Base-by-base conservation (phyloP, 495 filamentous ascomycete genomes). In the Mytilinidion resinicola region DNA sequence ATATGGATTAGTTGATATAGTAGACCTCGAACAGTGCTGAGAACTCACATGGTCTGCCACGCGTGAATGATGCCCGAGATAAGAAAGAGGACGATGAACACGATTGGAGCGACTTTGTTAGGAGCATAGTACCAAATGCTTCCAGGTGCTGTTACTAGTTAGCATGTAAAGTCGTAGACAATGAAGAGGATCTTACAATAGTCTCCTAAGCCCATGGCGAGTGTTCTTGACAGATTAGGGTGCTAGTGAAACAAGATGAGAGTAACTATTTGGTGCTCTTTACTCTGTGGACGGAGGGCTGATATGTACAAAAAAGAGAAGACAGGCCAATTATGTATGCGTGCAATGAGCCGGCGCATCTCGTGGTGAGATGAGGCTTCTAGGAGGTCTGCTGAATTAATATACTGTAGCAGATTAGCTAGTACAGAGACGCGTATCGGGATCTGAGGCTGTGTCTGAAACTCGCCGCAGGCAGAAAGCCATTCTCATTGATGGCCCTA, bases 91-190 rank as follows among this genome's bases (percentile, higher is more conserved):
- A 85, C 70, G 9, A 83, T 78, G 62, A 87, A 89, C 53, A 83
- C 80, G 34, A 89, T 77, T 0, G 86, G 81, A 1, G 85, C 85
- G 3, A 77, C 85, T 70, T 88, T 86, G 65, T 87, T 89, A 0
- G 87, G 87, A 15, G 83, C 85, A 72, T 89, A 90, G 68, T 82
- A 83, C 79, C 81, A 90, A 41, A 82, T 66, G 63, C 82, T 87
- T 15, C 64, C 61, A 19, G 58, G 62, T 37, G 62, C 60, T 62
- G 30, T 14, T 14, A 12, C 14, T 9, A 21, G 41, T 62, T 20
- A 55, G 39, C 8, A 52, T n/a, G 44, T n/a, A 12, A 9, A 12
- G 9, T 21, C n/a, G 0, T 15, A 14, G 19, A 10, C 47, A 19
- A 25, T 15, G 14, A 33, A 17, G 25, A 44, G 21, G 15, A n/a